Evolutionary conservation across 306 rosid species (phyloP), one percentile per base, ranked within the genome.

Genomic region (barrel medic (Medicago truncatula)): DNA sequence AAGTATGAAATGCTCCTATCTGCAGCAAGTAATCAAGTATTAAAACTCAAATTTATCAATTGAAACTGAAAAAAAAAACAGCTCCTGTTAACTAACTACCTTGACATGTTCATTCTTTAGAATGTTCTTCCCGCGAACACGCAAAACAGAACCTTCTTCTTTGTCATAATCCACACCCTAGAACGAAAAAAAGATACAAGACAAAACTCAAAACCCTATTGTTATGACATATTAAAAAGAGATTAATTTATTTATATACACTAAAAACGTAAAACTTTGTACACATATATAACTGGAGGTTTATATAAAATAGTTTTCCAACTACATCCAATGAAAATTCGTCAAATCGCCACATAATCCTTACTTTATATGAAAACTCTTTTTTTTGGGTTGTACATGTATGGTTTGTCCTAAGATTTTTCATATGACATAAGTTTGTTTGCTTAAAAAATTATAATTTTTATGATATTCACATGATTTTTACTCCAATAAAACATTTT

Each of bases 1-100:
- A 81, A 75, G 99, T 95, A 85, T 95, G 97, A 77, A 83, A 92
- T 65, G 96, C 97, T 77, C 99, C 99, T 9, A 92, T 87, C 99
- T 95, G 86, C 80, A 84, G 39, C 3, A 10, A 62, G 14, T 72
- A 31, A 71, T 39, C 75, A 73, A 63, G 14, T 61, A 71, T 49
- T 17, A 84, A n/a, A 79, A 78, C 18, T 70, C 46, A 3, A 77
- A 78, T 44, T 38, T 5, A 41, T 50, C 34, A 84, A 17, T 18
- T 67, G 58, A 69, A 71, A 44, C 39, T 25, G 61, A 36, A 18
- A 78, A n/a, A n/a, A n/a, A 15, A 2, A 3, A 49, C 44, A 60
- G 64, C 34, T 18, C 16, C 70, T 44, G 70, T 49, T 16, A 67
- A 57, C 39, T 63, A 75, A 50, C n/a, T 85, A 90, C 99, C 99